Evolutionary conservation across 192 early-diverging fungal species (phyloP).

Genomic region (Backusella mclennaniae): DNA sequence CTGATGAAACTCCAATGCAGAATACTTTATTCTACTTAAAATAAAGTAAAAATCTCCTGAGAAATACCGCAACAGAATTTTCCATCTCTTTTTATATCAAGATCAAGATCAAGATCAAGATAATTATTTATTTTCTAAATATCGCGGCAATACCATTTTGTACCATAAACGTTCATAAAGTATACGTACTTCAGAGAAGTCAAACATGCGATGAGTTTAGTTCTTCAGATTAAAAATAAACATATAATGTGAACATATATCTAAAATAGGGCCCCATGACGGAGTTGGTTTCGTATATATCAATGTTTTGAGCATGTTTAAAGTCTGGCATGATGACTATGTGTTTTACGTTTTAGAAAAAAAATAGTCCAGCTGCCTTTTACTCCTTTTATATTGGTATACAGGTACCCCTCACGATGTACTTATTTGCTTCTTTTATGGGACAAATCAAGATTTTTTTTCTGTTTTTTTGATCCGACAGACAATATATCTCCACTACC

Average conservation of each 20-base stretch:
- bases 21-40: background rate
- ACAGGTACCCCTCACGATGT: background rate
- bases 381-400: background rate
- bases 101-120: background rate
- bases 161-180: background rate
- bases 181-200: background rate
- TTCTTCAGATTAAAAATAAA: background rate
- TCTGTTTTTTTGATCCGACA: background rate
- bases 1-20: background rate
- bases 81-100: background rate
- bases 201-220: background rate
- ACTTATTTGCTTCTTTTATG: background rate
- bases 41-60: background rate
- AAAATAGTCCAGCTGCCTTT: background rate
- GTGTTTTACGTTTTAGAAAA: background rate
- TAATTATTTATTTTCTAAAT: background rate
- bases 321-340: background rate
- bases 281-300: background rate
- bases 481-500: background rate
- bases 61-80: background rate
- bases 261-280: background rate
- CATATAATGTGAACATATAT: background rate
- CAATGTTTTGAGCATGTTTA: background rate
- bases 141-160: background rate
- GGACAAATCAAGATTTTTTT: background rate